phyloP scores from a whole-genome alignment of 805 yeast species.

The Ogataea methanolica region DNA sequence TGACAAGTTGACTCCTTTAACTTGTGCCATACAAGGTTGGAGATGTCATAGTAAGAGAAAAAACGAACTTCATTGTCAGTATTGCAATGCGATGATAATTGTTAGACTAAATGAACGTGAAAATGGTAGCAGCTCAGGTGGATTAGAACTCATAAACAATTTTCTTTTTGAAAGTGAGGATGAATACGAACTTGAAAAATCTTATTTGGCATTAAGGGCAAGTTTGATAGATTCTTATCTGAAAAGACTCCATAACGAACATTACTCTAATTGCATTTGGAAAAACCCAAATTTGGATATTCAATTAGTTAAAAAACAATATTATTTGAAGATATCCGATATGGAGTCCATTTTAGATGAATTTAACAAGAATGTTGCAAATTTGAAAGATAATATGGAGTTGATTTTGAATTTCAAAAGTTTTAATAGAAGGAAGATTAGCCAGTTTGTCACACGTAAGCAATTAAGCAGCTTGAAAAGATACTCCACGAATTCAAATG shows the following conservation, averaged over 20 bases:
- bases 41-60: conserved; percentile 32
- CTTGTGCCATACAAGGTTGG: conserved; percentile 53
- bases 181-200: conserved; percentile 19
- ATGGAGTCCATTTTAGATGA: conserved; percentile 19
- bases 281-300: conserved; percentile 11
- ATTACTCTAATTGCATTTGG: conserved; percentile 27
- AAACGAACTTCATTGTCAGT: conserved; percentile 31
- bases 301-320: conserved; percentile 18
- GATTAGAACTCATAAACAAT: conserved; percentile 6
- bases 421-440: conserved; percentile 11
- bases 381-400: conserved; percentile 11
- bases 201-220: conserved; percentile 9
- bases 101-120: conserved; percentile 22
- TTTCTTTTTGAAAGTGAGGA: conserved; percentile 19
- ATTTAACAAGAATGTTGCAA: conserved; percentile 13
- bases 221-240: conserved; percentile 25
- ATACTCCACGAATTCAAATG: conserved; percentile 1
- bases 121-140: neutral
- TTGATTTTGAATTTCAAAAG: conserved; percentile 10
- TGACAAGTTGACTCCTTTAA: conserved; percentile 37
- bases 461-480: conserved; percentile 6
- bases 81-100: conserved; percentile 29
- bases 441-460: conserved; percentile 1
- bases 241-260: conserved; percentile 22
- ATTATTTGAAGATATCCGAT: conserved; percentile 23